Base-by-base conservation (phyloP, 352 stramenopile species). In the Elongisporangium anandrum region DNA sequence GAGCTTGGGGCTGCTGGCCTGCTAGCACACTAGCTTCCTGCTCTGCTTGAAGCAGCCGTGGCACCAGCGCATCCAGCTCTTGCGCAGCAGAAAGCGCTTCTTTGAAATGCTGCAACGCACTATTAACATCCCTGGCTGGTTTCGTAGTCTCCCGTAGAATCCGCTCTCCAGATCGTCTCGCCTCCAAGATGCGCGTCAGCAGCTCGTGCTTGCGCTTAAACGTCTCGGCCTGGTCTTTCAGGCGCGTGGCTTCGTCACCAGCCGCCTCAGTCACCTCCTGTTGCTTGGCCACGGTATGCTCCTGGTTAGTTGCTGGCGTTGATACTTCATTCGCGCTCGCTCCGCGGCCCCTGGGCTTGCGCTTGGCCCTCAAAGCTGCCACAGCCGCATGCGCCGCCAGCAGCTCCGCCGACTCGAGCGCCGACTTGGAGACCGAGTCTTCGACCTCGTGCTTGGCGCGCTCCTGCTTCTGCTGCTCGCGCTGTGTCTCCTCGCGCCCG, bases 361-460 rank as follows among this genome's bases (percentile, higher is more conserved):
- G 68, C 54, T 85, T 87, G 19, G 77, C 73, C 66, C 88, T 87
- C 4, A 92, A 60, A 41, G 82, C 79, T 0, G 82, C 82, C 20
- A 92, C 82, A 0, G 77, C 78, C 6, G 79, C 82, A 50, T 87
- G 79, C 1, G 82, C 82, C 2, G 82, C 76, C 19, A 90, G 63
- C 41, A 87, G 63, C 50, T 90, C 75, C 4, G 79, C 79, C 16
- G 72, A 80, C 34, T 87, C 75, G 65, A 83, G 71, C 4, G 79
- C 76, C 17, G 52, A 61, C 16, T 70, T 55, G 34, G 70, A 70
- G 50, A 75, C 72, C 2, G 67, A 71, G 38, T 66, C 72, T 50
- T 92, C 82, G 15, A 87, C 68, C 41, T 39, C 64, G 54, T 78
- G 72, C 65, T 89, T 88, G 29, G 73, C 75, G 13, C 61, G 60